These are phyloP conservation scores for Pythium phragmiticola DNA, from an alignment of 352 stramenopile species.

Conservation along the genomic window DNA sequence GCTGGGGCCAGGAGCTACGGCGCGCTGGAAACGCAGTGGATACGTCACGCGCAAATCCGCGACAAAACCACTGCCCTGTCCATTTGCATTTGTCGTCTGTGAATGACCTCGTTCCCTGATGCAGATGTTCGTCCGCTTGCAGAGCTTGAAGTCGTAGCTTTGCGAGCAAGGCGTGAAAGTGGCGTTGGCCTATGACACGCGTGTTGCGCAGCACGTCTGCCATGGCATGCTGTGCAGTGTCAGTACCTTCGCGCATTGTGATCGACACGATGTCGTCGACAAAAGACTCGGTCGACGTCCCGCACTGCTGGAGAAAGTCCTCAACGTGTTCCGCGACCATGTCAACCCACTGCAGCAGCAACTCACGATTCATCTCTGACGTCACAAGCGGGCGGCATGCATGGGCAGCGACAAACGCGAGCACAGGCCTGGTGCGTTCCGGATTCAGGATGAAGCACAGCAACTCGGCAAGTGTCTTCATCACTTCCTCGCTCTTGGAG, in stretches of 20 bases:
- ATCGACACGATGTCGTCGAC: conserved; percentile 21
- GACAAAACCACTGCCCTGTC: conserved; percentile 15
- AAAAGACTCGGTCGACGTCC: conserved; percentile 15
- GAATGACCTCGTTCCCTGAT: too few species aligned
- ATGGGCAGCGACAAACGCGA: conserved; percentile 5
- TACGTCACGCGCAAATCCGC: not conserved
- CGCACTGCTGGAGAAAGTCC: conserved; percentile 10
- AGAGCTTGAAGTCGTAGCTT: not conserved
- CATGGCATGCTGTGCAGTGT: not conserved
- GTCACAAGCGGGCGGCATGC: not conserved
- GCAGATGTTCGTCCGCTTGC: not conserved
- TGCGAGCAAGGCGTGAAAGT: conserved; percentile 10
- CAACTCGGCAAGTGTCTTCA: conserved; percentile 7
- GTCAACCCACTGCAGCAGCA: conserved; percentile 20
- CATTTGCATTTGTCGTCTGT: not conserved
- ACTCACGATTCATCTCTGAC: not conserved
- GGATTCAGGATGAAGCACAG: conserved; percentile 12
- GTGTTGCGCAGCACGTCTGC: conserved; percentile 20
- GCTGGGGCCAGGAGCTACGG: conserved; percentile 16
- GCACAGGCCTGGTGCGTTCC: not conserved
- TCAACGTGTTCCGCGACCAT: conserved; percentile 14
- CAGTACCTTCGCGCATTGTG: not conserved
- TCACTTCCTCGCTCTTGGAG: not conserved
- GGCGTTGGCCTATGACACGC: conserved; percentile 7
- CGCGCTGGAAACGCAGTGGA: not conserved